Conservation (phyloP, 1,139 yeast species). For the Zygosaccharomyces pseudobailii region DNA sequence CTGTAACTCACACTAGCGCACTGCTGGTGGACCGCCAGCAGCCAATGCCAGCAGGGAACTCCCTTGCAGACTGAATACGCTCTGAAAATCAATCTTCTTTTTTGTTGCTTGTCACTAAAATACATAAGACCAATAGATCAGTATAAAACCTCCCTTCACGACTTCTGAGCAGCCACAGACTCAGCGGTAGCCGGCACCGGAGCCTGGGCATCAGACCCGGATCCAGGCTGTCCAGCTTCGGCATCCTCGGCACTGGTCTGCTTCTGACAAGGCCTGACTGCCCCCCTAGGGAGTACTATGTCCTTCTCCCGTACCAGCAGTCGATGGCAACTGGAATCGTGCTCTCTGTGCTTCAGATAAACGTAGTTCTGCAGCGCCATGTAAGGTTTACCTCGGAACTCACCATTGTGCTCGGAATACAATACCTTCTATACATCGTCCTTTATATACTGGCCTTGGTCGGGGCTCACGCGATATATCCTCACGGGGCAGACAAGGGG, state of each 20-base stretch:
- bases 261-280: conserved; percentile 7
- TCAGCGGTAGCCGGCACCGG: background rate
- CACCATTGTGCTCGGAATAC: background rate
- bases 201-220: background rate
- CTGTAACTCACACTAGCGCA: too few species aligned
- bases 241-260: background rate
- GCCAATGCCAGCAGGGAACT: too few species aligned
- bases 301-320: conserved; percentile 23
- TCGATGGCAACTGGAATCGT: conserved; percentile 21
- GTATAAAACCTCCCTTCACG: too few species aligned
- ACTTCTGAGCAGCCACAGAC: too few species aligned
- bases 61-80: too few species aligned
- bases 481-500: conserved; percentile 27
- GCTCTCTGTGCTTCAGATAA: conserved; percentile 39
- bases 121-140: too few species aligned
- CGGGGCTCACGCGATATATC: conserved; percentile 17
- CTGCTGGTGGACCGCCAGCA: too few species aligned
- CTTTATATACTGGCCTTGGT: background rate
- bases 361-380: conserved; percentile 48
- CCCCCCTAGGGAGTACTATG: background rate
- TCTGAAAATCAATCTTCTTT: too few species aligned
- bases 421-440: background rate
- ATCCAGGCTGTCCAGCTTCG: background rate
- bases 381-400: background rate
- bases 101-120: too few species aligned